Evolutionary conservation across 2,329 filamentous ascomycete genomes (phyloP), one percentile per base, ranked within the genome.

Genomic region (Cryphonectria japonica): DNA sequence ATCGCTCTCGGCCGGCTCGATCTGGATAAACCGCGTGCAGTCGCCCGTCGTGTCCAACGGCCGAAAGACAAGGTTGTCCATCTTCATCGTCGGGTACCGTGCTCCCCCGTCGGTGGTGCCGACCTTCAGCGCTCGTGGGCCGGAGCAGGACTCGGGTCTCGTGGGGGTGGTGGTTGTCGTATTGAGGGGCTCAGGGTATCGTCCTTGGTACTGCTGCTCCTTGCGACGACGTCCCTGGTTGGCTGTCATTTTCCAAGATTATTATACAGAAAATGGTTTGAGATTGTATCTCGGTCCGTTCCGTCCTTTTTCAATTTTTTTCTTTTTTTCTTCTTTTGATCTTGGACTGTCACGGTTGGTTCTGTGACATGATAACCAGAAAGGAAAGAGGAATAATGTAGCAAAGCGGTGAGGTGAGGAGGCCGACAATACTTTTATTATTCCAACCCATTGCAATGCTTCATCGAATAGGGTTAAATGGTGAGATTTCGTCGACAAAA

Each of bases 11-110:
- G 73, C 70, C 1, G 72, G 66, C n/a, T 73, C 43, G 19, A 75
- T 73, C 26, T 66, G 16, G 26, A 75, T 52, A 13, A 75, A 65
- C 16, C 73, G 64, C 14, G 66, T 74, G 54, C 69, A 71, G 60
- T 74, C 71, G 29, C 29, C 43, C 19, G 41, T 37, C n/a, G 43
- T 50, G 43, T 65, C 63, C 8, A 65, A 43, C 11, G 41, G 63
- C 19, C 41, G 14, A 7, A 50, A 65, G n/a, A 65, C 16, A 8
- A 50, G 29, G 16, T 46, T 13, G 43, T 65, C 29, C 41, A 34
- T 22, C 34, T 61, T 61, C 34, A 61, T 61, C 7, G 59, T n/a
- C 34, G 59, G 59, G 16, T 59, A 59, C 13, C 29, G 26, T 13
- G 54, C 54, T 5, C 34, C 54, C 54, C 46, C 22, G 46, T 50